These are phyloP conservation scores for Xylaria polymorpha DNA, from an alignment of 2,329 filamentous ascomycete species.

Conservation along the genomic window DNA sequence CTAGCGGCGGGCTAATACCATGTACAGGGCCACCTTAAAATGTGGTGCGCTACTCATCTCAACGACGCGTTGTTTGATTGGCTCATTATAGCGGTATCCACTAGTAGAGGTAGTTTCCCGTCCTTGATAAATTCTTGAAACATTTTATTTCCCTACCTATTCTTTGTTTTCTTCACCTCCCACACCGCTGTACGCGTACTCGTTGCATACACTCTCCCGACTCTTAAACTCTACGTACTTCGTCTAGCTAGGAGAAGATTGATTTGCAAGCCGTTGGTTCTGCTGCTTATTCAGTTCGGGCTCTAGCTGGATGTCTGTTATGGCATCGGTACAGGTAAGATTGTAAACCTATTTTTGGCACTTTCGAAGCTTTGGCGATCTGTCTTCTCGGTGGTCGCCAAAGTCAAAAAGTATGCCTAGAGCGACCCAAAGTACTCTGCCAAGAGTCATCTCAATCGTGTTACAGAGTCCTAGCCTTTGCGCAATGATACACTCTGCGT, in stretches of 20 bases:
- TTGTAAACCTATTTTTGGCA: conserved; percentile 61
- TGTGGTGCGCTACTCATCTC: neutral
- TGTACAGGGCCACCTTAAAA: neutral
- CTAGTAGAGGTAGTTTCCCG: conserved; percentile 6
- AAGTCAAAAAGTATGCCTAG: conserved; percentile 90
- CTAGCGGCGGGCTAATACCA: conserved; percentile 14
- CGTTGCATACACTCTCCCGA: neutral
- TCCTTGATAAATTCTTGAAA: conserved; percentile 34
- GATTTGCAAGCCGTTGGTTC: conserved; percentile 3
- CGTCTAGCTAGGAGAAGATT: neutral
- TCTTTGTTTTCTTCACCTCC: conserved; percentile 1
- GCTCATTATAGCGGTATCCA: conserved; percentile 13
- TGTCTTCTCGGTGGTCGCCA: conserved; percentile 74
- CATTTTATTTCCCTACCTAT: neutral
- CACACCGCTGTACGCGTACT: neutral
- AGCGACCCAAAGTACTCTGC: conserved; percentile 81
- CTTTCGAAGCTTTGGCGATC: conserved; percentile 92
- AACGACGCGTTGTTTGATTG: conserved; percentile 28
- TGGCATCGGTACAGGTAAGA: conserved; percentile 32
- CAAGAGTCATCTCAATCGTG: conserved; percentile 93
- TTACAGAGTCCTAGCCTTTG: conserved; percentile 82
- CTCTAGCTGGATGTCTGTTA: conserved; percentile 6
- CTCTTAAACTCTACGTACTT: conserved; percentile 2
- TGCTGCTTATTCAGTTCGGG: conserved; percentile 2
- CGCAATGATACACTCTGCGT: conserved; percentile 86